phyloP scores from a whole-genome alignment of 495 filamentous ascomycete species.

The Hyphodiscus hymeniophilus region DNA sequence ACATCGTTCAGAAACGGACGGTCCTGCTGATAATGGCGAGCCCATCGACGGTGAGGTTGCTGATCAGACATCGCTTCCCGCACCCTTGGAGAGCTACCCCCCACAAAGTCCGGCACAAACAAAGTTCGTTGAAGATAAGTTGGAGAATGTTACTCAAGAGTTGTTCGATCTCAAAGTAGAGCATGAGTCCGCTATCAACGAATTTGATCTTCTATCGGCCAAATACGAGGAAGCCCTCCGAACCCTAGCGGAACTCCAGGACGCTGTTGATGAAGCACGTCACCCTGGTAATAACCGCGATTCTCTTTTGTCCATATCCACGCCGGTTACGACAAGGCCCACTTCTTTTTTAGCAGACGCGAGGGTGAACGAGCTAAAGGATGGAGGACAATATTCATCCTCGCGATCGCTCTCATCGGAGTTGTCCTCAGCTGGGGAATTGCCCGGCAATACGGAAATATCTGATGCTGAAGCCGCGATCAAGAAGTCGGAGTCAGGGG shows the following conservation, averaged over 20 bases:
- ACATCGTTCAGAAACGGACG: conserved; percentile 16
- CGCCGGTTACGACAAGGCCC: conserved; percentile 53
- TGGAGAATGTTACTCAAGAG: conserved; percentile 87
- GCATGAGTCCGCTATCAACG: conserved; percentile 75
- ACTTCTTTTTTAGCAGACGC: conserved; percentile 89
- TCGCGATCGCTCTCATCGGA: conserved; percentile 92
- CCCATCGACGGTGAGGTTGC: conserved; percentile 20
- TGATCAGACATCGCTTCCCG: conserved; percentile 10
- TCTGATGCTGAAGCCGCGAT: conserved; percentile 46
- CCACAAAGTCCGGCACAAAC: conserved; percentile 57
- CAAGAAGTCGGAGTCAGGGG: conserved; percentile 21
- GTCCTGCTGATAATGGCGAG: conserved; percentile 22
- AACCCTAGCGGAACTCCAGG: conserved; percentile 73
- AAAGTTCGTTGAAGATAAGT: conserved; percentile 83
- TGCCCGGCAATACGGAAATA: conserved; percentile 55
- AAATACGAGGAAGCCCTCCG: conserved; percentile 90
- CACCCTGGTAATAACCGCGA: conserved; percentile 51
- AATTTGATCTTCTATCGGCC: conserved; percentile 72
- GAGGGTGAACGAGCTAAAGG: conserved; percentile 65
- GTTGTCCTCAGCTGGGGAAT: conserved; percentile 86
- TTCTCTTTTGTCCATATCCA: conserved; percentile 44
- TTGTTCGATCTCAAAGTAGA: conserved; percentile 83
- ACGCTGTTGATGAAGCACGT: conserved; percentile 73
- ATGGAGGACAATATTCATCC: conserved; percentile 73
- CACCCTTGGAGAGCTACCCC: conserved; percentile 8